A percentile compares a stretch with the other conserved stretches of the same genome.
phyloP scores from a whole-genome alignment of 1,139 yeast genomes.

The Sugiyamaella paludigena region DNA sequence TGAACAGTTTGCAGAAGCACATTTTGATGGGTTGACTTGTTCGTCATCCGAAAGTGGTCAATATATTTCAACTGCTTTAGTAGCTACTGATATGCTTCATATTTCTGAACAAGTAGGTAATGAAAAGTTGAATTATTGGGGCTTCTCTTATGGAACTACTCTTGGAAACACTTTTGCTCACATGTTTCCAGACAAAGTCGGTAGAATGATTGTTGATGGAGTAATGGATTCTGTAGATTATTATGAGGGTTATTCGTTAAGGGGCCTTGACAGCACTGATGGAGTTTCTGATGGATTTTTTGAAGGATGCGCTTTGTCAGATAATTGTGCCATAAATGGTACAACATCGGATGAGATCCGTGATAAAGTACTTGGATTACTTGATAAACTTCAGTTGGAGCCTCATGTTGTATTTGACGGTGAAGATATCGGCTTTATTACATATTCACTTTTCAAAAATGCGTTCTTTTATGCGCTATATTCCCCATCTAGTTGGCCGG shows the following conservation, averaged over 20 bases:
- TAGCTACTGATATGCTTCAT: slow-evolving; percentile 22
- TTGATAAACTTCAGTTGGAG: slow-evolving; percentile 14
- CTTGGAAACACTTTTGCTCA: slow-evolving; percentile 25
- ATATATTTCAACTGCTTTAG: slow-evolving; percentile 21
- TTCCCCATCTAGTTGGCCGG: slow-evolving; percentile 12
- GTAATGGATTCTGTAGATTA: slow-evolving; percentile 21
- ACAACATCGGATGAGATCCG: slow-evolving; percentile 14
- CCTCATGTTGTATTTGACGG: slow-evolving; percentile 13
- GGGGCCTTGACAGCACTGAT: slow-evolving; percentile 16
- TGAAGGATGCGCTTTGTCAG: slow-evolving; percentile 14
- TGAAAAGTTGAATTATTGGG: slow-evolving; percentile 22
- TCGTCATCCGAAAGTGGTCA: slow-evolving; percentile 15
- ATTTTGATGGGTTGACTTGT: slow-evolving; percentile 13
- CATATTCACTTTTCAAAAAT: slow-evolving; percentile 12
- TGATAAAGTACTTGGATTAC: slow-evolving; percentile 4
- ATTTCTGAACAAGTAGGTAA: slow-evolving; percentile 21
- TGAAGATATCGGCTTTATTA: slow-evolving; percentile 13
- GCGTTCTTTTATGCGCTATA: slow-evolving; percentile 11
- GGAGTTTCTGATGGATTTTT: slow-evolving; percentile 12
- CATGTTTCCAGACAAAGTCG: slow-evolving; percentile 19
- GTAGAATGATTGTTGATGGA: slow-evolving; percentile 24
- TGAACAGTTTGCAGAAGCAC: slow-evolving; percentile 4
- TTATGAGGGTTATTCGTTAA: slow-evolving; percentile 18
- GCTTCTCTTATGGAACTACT: slow-evolving; percentile 22
- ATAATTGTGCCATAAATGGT: slow-evolving; percentile 18